Evolutionary conservation across 2,329 filamentous ascomycete genomes (phyloP), one percentile per base, ranked within the genome.

Genomic region (Hymenoscyphus salicellus): DNA sequence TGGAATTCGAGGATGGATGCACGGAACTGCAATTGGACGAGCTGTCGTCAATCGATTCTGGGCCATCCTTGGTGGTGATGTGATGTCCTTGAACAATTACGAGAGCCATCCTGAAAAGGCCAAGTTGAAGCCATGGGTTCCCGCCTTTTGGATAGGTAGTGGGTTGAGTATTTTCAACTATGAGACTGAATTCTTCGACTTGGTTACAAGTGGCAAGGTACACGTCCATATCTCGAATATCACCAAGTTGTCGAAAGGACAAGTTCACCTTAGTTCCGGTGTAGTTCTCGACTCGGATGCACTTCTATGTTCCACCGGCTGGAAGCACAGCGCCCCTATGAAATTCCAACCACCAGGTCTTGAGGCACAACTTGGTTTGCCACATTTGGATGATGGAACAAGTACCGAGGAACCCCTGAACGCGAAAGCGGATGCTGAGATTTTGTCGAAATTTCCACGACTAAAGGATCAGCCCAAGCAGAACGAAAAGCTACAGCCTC

Each of bases 161-260:
- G 82, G 80, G 4, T 78, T 88, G 28, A 83, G 83, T 60, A 87
- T 90, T 60, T 78, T 85, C 61, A 89, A 88, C 73, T 88, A 86
- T 69, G 78, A 81, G 0, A 83, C 79, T 3, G 79, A 84, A 69
- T 82, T 88, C 69, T 84, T 86, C 68, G 83, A 86, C 3, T 75
- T 86, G 16, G 80, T 88, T 17, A 78, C 78, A 43, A 72, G 77
- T 20, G 85, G 83, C n/a, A 79, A 74, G 52, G 79, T 88, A 58
- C 77, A 77, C 11, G 74, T 88, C 2, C 80, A 86, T 65, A 76
- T 85, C 20, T 81, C 79, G 14, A 82, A 88, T 65, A 77, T 89
- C 7, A 75, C 74, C 0, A 72, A 75, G 23, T 76, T 89, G 5
- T 76, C 78, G 7, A 70, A 77, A 1, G 73, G 78, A 17, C 79